Evolutionary conservation across 73 alveolate species (phyloP).

Genomic region (Uronychia setigera): DNA sequence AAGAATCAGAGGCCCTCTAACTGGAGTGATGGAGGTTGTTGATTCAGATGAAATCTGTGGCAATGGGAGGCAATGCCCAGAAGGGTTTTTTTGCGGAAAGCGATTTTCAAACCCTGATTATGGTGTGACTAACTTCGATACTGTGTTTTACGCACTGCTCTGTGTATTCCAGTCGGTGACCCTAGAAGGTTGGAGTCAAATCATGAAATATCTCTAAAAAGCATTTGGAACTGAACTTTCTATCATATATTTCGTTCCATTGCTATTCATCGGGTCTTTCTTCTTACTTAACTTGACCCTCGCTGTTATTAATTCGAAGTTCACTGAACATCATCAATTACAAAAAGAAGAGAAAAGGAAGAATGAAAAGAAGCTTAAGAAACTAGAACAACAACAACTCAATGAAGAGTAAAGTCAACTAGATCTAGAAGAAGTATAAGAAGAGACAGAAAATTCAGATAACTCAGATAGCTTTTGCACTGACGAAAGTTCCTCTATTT

Average conservation of each 20-base stretch:
- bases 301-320: slow-evolving; percentile 55
- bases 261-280: slow-evolving; percentile 49
- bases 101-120: slow-evolving; percentile 80
- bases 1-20: slow-evolving; percentile 39
- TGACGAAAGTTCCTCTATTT: too few species aligned
- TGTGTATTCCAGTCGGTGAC: slow-evolving; percentile 65
- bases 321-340: slow-evolving; percentile 38
- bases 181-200: slow-evolving; percentile 74
- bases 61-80: slow-evolving; percentile 49
- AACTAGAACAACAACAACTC: not conserved
- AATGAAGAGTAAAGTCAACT: not conserved
- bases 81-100: slow-evolving; percentile 89
- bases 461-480: too few species aligned
- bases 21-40: slow-evolving; percentile 31
- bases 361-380: not conserved
- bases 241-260: slow-evolving; percentile 41
- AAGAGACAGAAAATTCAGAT: not conserved
- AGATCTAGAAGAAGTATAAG: not conserved
- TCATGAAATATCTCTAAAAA: slow-evolving; percentile 37
- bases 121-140: slow-evolving; percentile 83
- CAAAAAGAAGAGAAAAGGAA: not conserved
- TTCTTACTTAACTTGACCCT: slow-evolving; percentile 47
- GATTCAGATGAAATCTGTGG: slow-evolving; percentile 63
- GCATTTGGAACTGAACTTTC: slow-evolving; percentile 54
- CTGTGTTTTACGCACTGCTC: slow-evolving; percentile 64